Base-by-base conservation (phyloP, 1,284 basidiomycete genomes). In the Volvariella surrecta region DNA sequence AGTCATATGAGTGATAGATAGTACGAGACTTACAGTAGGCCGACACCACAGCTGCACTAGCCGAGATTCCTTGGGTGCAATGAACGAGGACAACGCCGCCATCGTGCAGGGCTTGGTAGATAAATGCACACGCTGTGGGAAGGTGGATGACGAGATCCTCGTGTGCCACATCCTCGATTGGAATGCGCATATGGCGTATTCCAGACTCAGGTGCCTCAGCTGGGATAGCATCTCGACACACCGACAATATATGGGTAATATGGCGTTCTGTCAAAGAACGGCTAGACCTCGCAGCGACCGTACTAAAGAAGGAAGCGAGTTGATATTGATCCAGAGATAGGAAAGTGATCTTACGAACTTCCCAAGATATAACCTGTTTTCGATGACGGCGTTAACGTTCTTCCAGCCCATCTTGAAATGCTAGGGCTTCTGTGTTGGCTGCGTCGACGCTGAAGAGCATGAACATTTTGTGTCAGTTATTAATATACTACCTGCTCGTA, bases 81-180 rank as follows among this genome's bases (percentile, higher is more conserved):
- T 93, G 89, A 11, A 94, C 89, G 37, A 94, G 73, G 46, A 91
- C 76, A 38, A 78, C 74, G 3, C 89, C 89, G 35, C 79, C 79
- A 11, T 64, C 59, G 24, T 65, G 61, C 39, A 90, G 60, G 9
- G 88, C 87, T 35, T 77, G 62, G 53, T 89, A 76, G 53, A 94
- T 91, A 60, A 90, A 93, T 39, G 70, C 76, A 57, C 86, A 83
- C 16, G 86, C 81, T 31, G 66, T 60, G n/a, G 85, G 83, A 46
- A 93, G 69, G 56, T 85, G 73, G 37, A 88, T 83, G 44, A 90
- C 69, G 42, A 93, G 74, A 58, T 90, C 82, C 50, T 83, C 89
- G 52, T 89, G 84, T 56, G 89, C 86, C 51, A 87, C 76, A 60
- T 93, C 89, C 54, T 86, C 79, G 35, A 89, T 72, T 40, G 75